Conservation (phyloP, 495 filamentous ascomycete genomes). For the Pyronema omphalodes region DNA sequence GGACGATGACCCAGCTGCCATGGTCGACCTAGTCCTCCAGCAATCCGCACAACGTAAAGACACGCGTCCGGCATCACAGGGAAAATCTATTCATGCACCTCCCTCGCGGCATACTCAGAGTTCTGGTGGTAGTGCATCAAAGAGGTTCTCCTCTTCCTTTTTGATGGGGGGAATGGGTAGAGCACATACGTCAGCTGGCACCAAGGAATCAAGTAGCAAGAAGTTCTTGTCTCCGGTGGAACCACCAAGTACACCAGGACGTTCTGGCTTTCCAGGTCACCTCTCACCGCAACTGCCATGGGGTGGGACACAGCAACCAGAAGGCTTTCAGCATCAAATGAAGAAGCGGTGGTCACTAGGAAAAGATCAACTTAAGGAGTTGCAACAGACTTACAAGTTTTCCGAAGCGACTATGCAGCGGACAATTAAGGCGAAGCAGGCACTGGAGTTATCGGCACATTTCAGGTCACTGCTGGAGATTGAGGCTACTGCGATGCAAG, state of each 20-base stretch:
- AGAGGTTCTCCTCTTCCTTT: not conserved
- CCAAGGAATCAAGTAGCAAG: not conserved
- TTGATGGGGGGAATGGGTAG: not conserved
- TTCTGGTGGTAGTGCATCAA: not conserved
- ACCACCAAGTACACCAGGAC: constrained; percentile 4
- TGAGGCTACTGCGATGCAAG: not conserved
- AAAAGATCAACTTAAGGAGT: constrained; percentile 15
- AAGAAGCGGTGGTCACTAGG: constrained; percentile 8
- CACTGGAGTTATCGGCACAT: constrained; percentile 16
- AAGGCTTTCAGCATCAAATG: constrained; percentile 14
- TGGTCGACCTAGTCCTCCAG: constrained; percentile 2
- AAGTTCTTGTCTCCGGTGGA: constrained; percentile 9
- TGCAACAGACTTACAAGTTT: constrained; percentile 18
- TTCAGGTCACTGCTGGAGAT: constrained; percentile 18
- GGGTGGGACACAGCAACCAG: not conserved
- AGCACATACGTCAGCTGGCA: not conserved
- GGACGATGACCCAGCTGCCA: constrained; percentile 7
- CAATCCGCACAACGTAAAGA: not conserved
- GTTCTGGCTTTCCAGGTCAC: constrained; percentile 1
- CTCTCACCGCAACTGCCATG: constrained; percentile 9
- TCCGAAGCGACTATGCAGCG: constrained; percentile 22
- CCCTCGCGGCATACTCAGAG: not conserved
- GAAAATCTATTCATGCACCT: not conserved
- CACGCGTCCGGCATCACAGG: not conserved
- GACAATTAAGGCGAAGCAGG: constrained; percentile 20